phyloP scores from a whole-genome alignment of 1,139 yeast genomes.

The Yamadazyma blattariae region DNA sequence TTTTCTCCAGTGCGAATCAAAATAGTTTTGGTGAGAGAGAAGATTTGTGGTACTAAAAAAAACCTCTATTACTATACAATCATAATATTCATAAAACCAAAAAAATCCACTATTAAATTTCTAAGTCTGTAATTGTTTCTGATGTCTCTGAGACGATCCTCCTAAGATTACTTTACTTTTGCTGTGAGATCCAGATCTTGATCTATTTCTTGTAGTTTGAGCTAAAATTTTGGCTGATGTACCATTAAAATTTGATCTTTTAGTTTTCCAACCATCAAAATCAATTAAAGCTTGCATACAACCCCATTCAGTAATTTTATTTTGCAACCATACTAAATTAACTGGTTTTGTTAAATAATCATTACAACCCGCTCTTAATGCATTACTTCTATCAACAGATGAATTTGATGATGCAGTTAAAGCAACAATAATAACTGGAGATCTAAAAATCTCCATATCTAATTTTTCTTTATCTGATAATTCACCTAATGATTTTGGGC shows the following conservation, averaged over 20 bases:
- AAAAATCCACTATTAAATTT: too few relatives aligned
- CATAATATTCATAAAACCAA: neutral
- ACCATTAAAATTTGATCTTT: conserved; percentile 16
- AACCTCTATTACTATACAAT: conserved; percentile 4
- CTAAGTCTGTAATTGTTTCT: conserved; percentile 4
- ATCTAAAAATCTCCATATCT: conserved; percentile 62
- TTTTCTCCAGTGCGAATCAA: neutral
- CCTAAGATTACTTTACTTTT: conserved; percentile 8
- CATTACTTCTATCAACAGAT: conserved; percentile 84
- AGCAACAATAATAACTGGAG: conserved; percentile 96
- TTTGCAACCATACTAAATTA: conserved; percentile 88
- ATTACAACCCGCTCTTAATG: conserved; percentile 94
- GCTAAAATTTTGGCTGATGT: conserved; percentile 11
- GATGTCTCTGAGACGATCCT: conserved; percentile 7
- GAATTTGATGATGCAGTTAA: conserved; percentile 84
- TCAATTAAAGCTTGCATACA: conserved; percentile 97
- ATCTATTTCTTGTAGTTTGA: conserved; percentile 9
- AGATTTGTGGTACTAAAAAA: too few relatives aligned
- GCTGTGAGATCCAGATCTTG: conserved; percentile 12
- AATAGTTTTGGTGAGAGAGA: neutral
- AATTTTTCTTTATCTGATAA: conserved; percentile 40
- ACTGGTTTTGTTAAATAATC: conserved; percentile 98
- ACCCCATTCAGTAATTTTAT: conserved; percentile 95
- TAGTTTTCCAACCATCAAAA: conserved; percentile 85
- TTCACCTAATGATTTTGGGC: conserved; percentile 19